phyloP scores from a whole-genome alignment of 202 grass and related monocot species.

The Digitaria exilis region DNA sequence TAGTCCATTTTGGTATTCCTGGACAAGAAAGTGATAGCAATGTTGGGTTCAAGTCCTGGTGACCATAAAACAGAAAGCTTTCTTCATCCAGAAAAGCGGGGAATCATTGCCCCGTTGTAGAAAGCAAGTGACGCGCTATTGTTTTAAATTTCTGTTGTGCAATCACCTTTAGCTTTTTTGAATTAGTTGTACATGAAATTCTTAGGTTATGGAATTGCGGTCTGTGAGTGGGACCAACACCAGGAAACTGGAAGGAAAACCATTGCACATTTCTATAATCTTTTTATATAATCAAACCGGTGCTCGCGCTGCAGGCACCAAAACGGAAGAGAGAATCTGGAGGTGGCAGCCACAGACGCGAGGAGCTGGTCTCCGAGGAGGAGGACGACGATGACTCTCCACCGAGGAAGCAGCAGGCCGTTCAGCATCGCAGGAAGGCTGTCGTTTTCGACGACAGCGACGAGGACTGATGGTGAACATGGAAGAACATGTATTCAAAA shows the following conservation, averaged over 20 bases:
- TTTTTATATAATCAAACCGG: not conserved
- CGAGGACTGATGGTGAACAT: constrained; percentile 51
- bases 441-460: constrained; percentile 89
- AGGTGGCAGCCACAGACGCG: constrained; percentile 47
- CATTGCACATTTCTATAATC: not conserved
- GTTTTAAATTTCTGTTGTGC: not conserved
- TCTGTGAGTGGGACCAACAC: not conserved
- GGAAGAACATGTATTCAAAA: not conserved
- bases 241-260: not conserved
- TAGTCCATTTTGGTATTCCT: not conserved
- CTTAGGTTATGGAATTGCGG: not conserved
- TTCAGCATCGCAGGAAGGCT: constrained; percentile 60
- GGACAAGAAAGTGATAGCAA: not conserved
- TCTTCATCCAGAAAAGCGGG: not conserved
- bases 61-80: not conserved
- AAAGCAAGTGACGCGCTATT: not conserved
- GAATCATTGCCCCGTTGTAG: not conserved
- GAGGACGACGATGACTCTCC: constrained; percentile 67
- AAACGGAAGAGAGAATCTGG: constrained; percentile 59
- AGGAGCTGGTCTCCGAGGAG: constrained; percentile 56
- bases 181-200: not conserved
- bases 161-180: not conserved
- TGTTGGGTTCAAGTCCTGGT: not conserved
- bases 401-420: constrained; percentile 62
- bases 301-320: constrained; percentile 42